Evolutionary conservation across 2,329 filamentous ascomycete species (phyloP).

Genomic region (Claviceps cyperi): DNA sequence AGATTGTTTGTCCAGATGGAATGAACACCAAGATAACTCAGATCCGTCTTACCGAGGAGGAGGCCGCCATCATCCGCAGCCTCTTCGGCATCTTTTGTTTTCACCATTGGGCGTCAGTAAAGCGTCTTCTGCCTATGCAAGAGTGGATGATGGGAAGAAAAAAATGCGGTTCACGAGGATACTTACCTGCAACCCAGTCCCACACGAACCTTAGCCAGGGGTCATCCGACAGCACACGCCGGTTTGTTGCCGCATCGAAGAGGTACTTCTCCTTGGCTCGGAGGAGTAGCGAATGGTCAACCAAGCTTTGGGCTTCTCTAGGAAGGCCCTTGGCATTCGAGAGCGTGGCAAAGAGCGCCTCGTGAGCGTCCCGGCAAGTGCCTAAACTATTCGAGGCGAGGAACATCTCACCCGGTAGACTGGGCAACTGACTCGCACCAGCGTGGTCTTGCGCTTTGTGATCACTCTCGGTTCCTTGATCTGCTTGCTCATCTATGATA

Average conservation of each 20-base stretch:
- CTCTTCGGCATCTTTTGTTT: slow-evolving; percentile 40
- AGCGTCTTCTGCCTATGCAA: neutral
- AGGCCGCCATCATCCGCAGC: slow-evolving; percentile 55
- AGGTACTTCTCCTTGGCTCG: slow-evolving; percentile 48
- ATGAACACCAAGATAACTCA: slow-evolving; percentile 62
- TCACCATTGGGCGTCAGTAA: neutral
- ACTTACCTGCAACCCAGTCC: slow-evolving; percentile 55
- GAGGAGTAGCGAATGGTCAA: slow-evolving; percentile 44
- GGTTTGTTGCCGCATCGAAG: slow-evolving; percentile 51
- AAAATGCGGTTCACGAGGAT: neutral
- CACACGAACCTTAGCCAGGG: slow-evolving; percentile 66
- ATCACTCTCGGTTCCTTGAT: slow-evolving; percentile 10
- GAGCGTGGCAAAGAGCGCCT: slow-evolving; percentile 34
- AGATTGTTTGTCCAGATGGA: slow-evolving; percentile 59
- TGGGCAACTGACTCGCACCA: slow-evolving; percentile 13
- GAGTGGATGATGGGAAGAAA: neutral
- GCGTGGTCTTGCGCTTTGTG: slow-evolving; percentile 9
- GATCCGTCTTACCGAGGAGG: slow-evolving; percentile 51
- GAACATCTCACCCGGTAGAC: slow-evolving; percentile 22
- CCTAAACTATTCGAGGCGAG: slow-evolving; percentile 23
- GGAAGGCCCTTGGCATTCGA: slow-evolving; percentile 32
- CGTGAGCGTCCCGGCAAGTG: slow-evolving; percentile 43
- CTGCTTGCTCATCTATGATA: slow-evolving; percentile 16
- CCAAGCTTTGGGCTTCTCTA: slow-evolving; percentile 33
- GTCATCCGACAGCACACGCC: slow-evolving; percentile 53